phyloP scores from a whole-genome alignment of 2,329 filamentous ascomycete species.

The Scedosporium dehoogii region DNA sequence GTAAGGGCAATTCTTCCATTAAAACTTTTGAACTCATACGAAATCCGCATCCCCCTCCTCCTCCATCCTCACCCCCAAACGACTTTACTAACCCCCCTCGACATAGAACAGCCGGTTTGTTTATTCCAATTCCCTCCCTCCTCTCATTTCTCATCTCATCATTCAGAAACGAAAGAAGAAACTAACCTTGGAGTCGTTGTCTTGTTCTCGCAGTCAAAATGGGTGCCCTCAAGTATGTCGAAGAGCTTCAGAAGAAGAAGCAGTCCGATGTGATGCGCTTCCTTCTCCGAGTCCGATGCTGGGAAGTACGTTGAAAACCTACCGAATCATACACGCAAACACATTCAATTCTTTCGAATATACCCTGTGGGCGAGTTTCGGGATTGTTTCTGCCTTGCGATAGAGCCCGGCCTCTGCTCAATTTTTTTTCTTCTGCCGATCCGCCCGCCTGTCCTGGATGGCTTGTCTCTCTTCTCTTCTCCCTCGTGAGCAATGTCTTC shows the following conservation, averaged over 20 bases:
- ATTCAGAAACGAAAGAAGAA: background rate
- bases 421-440: background rate
- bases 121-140: background rate
- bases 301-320: constrained; percentile 71
- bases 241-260: constrained; percentile 99
- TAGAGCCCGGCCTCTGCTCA: background rate
- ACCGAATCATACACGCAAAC: background rate
- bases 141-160: background rate
- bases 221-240: constrained; percentile 99
- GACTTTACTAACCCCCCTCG: constrained; percentile 4
- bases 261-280: constrained; percentile 99
- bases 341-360: background rate
- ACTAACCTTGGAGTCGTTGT: constrained; percentile 13
- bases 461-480: background rate
- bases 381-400: constrained; percentile 1
- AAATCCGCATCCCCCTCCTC: constrained; percentile 3
- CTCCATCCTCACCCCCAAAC: constrained; percentile 4
- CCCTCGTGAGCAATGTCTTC: background rate
- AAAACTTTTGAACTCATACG: constrained; percentile 5
- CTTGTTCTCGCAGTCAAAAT: constrained; percentile 53
- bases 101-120: constrained; percentile 6
- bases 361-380: constrained; percentile 21
- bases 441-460: background rate
- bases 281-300: constrained; percentile 99
- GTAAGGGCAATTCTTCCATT: constrained; percentile 8